phyloP scores from a whole-genome alignment of 495 filamentous ascomycete species.

The Talaromyces ruber region DNA sequence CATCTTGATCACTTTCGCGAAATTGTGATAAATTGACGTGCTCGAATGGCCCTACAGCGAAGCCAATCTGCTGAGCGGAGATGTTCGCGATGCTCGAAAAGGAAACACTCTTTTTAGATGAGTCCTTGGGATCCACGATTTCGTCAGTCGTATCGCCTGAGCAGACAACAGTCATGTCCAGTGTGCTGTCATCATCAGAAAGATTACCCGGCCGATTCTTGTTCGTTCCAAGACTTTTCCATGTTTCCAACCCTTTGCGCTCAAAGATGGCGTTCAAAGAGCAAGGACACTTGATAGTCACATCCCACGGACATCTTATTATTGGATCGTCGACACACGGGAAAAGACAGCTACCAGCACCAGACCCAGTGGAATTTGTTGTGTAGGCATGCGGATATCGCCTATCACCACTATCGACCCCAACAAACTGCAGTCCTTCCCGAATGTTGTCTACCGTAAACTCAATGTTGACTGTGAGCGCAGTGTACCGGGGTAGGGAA shows the following conservation, averaged over 20 bases:
- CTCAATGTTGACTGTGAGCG: slow-evolving; percentile 57
- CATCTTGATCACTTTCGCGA: slow-evolving; percentile 82
- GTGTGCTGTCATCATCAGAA: slow-evolving; percentile 69
- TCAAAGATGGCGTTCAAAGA: slow-evolving; percentile 78
- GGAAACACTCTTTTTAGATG: slow-evolving; percentile 71
- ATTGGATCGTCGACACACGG: slow-evolving; percentile 82
- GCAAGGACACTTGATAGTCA: slow-evolving; percentile 75
- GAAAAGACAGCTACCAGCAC: slow-evolving; percentile 78
- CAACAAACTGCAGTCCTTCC: slow-evolving; percentile 88
- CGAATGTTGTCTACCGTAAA: slow-evolving; percentile 64
- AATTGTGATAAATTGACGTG: slow-evolving; percentile 83
- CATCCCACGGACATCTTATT: slow-evolving; percentile 75
- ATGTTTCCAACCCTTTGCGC: slow-evolving; percentile 22
- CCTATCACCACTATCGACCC: slow-evolving; percentile 63
- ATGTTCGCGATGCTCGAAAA: slow-evolving; percentile 65
- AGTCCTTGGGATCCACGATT: slow-evolving; percentile 61
- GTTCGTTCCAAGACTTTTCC: slow-evolving; percentile 11
- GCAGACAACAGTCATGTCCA: slow-evolving; percentile 84
- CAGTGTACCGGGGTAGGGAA: slow-evolving; percentile 41
- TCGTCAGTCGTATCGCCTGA: slow-evolving; percentile 84
- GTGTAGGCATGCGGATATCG: slow-evolving; percentile 91
- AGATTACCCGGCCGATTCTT: slow-evolving; percentile 13
- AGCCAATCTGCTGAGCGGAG: slow-evolving; percentile 79
- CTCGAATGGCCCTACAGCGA: slow-evolving; percentile 91
- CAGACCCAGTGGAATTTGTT: slow-evolving; percentile 65